phyloP scores from a whole-genome alignment of 2,329 filamentous ascomycete species.

The Fusarium mundagurra region DNA sequence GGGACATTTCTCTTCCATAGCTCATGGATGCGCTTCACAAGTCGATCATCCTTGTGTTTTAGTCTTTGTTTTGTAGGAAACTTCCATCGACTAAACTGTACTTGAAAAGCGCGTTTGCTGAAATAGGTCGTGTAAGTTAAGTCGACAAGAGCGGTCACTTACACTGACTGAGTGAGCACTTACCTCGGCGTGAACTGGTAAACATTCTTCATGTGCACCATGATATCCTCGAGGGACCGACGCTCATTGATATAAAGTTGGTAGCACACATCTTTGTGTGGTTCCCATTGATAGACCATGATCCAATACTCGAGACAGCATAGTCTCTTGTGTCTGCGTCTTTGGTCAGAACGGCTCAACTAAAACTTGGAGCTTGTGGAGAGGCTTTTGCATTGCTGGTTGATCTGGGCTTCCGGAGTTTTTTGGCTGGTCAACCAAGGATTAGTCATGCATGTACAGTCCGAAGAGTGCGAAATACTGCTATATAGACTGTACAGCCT shows the following conservation, averaged over 20 bases:
- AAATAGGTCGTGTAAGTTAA: conserved; percentile 16
- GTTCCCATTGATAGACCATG: conserved; percentile 61
- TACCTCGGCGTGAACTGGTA: conserved; percentile 74
- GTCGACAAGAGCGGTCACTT: conserved; percentile 5
- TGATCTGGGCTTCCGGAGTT: conserved; percentile 37
- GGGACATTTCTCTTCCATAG: conserved; percentile 80
- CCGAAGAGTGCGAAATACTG: accelerated
- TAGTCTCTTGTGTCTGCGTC: conserved; percentile 32
- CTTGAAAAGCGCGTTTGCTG: conserved; percentile 81
- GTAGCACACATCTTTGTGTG: conserved; percentile 54
- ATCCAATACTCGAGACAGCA: conserved; percentile 31
- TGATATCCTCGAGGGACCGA: conserved; percentile 77
- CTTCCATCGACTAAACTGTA: conserved; percentile 80
- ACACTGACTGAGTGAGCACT: neutral
- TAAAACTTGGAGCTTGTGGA: conserved; percentile 34
- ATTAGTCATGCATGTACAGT: conserved; percentile 17
- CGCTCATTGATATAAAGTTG: conserved; percentile 82
- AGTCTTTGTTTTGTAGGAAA: conserved; percentile 80
- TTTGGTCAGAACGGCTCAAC: conserved; percentile 40
- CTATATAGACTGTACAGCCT: neutral
- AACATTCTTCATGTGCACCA: conserved; percentile 72
- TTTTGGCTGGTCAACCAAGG: neutral
- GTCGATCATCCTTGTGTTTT: conserved; percentile 73
- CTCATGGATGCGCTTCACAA: conserved; percentile 76
- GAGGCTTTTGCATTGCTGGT: conserved; percentile 44